Conservation (phyloP, 441 rosid species). For the Raphanus hybrid region DNA sequence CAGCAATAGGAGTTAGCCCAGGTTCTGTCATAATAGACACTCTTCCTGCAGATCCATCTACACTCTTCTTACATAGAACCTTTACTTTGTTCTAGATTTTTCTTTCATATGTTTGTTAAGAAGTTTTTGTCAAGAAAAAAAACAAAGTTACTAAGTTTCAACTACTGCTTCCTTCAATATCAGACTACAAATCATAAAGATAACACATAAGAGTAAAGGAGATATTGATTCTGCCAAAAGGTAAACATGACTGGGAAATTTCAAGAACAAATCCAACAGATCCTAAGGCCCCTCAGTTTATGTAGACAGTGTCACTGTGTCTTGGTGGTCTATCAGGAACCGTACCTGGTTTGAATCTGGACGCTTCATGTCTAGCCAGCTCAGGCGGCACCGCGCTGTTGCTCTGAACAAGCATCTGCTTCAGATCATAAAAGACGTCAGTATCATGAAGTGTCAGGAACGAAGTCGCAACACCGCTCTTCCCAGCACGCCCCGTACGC, state of each 20-base stretch:
- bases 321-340: slow-evolving; percentile 91
- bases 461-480: slow-evolving; percentile 89
- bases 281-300: slow-evolving; percentile 51
- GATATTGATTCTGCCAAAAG: neutral
- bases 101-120: neutral
- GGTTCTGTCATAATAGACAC: neutral
- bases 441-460: slow-evolving; percentile 74
- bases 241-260: neutral
- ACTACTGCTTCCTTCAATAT: slow-evolving; percentile 19
- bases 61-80: neutral
- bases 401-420: slow-evolving; percentile 90
- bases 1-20: neutral
- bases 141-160: slow-evolving; percentile 18
- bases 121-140: too few relatives aligned
- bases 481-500: slow-evolving; percentile 96
- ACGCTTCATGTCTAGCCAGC: slow-evolving; percentile 87
- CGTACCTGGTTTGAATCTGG: slow-evolving; percentile 86
- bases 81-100: neutral
- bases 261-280: slow-evolving; percentile 25
- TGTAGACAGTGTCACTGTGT: slow-evolving; percentile 81
- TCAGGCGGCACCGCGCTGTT: slow-evolving; percentile 87
- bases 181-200: slow-evolving; percentile 31
- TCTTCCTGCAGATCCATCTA: neutral
- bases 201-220: slow-evolving; percentile 10
- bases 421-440: slow-evolving; percentile 83